Conservation (phyloP, 2,329 filamentous ascomycete genomes). For the Aspergillus hortae region DNA sequence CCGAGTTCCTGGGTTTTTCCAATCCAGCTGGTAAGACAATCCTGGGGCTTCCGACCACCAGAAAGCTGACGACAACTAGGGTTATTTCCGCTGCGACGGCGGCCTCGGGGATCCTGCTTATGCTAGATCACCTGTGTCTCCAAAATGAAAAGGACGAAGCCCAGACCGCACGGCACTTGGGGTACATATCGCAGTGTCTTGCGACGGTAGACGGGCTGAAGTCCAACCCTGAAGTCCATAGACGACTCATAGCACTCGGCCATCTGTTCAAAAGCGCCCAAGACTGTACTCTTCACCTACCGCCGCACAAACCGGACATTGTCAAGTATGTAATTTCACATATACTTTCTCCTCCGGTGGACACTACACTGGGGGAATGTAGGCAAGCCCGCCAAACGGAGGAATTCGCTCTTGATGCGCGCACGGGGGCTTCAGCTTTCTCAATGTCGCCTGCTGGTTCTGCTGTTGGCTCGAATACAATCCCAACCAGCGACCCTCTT, state of each 20-base stretch:
- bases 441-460: not conserved
- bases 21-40: not conserved
- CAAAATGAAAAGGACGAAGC: not conserved
- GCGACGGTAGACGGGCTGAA: not conserved
- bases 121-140: not conserved
- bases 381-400: not conserved
- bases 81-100: not conserved
- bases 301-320: not conserved
- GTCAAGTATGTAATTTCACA: not conserved
- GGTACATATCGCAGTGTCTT: not conserved
- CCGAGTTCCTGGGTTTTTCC: not conserved
- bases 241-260: not conserved
- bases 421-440: not conserved
- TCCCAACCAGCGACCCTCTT: not conserved
- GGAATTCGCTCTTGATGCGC: not conserved
- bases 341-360: not conserved
- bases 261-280: not conserved
- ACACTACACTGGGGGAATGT: not conserved
- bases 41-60: not conserved
- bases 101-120: not conserved
- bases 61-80: not conserved
- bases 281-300: not conserved
- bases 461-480: not conserved
- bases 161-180: not conserved
- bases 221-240: not conserved